Evolutionary conservation across 352 stramenopile genomes (phyloP).

Genomic region (Phytophthora hybrid): DNA sequence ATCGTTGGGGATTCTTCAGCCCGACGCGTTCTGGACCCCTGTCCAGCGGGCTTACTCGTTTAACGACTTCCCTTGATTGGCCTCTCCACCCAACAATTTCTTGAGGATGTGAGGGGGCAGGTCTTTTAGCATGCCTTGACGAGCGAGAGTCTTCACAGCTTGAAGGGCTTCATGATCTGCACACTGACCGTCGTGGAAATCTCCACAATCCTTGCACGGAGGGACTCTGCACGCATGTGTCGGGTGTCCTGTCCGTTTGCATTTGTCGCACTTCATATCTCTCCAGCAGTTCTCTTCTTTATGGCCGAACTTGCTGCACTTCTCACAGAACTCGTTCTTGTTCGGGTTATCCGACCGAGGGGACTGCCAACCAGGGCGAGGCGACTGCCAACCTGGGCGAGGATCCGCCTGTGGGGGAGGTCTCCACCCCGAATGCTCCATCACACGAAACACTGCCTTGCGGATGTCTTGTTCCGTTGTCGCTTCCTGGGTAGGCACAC

Average conservation of each 20-base stretch:
- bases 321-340: conserved; percentile 1
- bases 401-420: not conserved
- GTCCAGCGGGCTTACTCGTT: conserved; percentile 34
- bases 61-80: conserved; percentile 12
- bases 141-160: not conserved
- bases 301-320: conserved; percentile 1
- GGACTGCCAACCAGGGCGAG: not conserved
- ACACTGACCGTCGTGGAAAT: not conserved
- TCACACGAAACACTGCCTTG: not conserved
- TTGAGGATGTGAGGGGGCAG: not conserved
- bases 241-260: not conserved
- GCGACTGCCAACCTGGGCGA: not conserved
- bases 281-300: conserved; percentile 3
- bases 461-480: not conserved
- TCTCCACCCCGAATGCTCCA: not conserved
- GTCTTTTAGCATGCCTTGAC: conserved; percentile 3
- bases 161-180: not conserved
- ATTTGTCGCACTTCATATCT: not conserved
- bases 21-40: too few species aligned
- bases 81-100: not conserved
- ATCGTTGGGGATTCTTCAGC: too few species aligned
- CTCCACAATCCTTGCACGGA: not conserved
- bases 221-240: not conserved
- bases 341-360: not conserved
- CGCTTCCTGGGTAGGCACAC: not conserved